Percentiles rank a stretch among this genome's conserved stretches.
Conservation (phyloP, 1,284 basidiomycete genomes). For the Coniferiporia weirii region DNA sequence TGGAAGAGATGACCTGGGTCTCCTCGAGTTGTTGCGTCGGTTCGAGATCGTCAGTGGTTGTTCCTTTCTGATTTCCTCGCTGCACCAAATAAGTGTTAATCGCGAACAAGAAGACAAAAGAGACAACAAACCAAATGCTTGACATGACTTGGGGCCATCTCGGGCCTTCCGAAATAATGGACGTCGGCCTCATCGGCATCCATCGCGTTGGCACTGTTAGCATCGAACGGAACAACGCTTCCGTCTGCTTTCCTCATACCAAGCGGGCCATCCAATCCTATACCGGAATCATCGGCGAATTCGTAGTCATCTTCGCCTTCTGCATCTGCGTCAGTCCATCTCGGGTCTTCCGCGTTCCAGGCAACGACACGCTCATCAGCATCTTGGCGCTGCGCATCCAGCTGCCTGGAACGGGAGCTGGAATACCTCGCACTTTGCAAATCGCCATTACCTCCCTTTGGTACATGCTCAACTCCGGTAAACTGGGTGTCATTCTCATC, state of each 20-base stretch:
- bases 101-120: background rate
- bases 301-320: slow-evolving; percentile 42
- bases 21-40: slow-evolving; percentile 15
- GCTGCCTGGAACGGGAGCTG: slow-evolving; percentile 49
- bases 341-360: slow-evolving; percentile 45
- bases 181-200: slow-evolving; percentile 31
- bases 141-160: slow-evolving; percentile 50
- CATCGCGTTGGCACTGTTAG: slow-evolving; percentile 19
- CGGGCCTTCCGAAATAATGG: slow-evolving; percentile 46
- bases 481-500: slow-evolving; percentile 57
- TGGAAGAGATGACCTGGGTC: slow-evolving; percentile 4
- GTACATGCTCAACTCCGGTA: slow-evolving; percentile 40
- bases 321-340: slow-evolving; percentile 21
- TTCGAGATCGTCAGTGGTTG: slow-evolving; percentile 1
- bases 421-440: slow-evolving; percentile 22
- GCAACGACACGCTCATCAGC: slow-evolving; percentile 40
- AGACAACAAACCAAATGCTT: slow-evolving; percentile 45
- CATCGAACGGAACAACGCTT: slow-evolving; percentile 34
- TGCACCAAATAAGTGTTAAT: background rate
- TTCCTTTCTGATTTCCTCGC: background rate
- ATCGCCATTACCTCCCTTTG: slow-evolving; percentile 11
- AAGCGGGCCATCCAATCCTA: slow-evolving; percentile 34
- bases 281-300: slow-evolving; percentile 39
- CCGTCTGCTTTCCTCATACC: slow-evolving; percentile 46
- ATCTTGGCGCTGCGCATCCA: slow-evolving; percentile 47